Base-by-base conservation (phyloP, 352 stramenopile species). In the Porosira glacialis region DNA sequence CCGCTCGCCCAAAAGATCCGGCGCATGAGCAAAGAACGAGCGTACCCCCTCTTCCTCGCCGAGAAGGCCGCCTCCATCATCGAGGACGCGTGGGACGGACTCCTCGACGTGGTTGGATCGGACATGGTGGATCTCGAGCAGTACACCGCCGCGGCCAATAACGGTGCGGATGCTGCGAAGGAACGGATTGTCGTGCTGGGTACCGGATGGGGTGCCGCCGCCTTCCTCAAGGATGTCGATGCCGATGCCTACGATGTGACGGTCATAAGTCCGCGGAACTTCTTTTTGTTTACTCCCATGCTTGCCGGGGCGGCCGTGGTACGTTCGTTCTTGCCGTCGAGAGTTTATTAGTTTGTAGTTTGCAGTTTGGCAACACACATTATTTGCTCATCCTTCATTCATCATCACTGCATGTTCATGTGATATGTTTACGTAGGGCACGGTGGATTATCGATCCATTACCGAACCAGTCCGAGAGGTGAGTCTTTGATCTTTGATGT, bases 281-380 rank as follows among this genome's bases (percentile, higher is more conserved):
- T 93, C 67, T 94, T 95, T 50, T 61, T 94, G 0, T 94, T 94
- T 63, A 95, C 90, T 3, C 89, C 90, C 36, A 94, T 95, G 90
- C 70, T 95, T 5, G 90, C 90, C 11, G 89, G 87, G 21, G 84
- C 86, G 13, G 84, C 74, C 44, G 87, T 94, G 17, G 87, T n/a
- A n/a, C n/a, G n/a, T n/a, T n/a, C n/a, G n/a, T n/a, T n/a, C n/a
- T n/a, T n/a, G n/a, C n/a, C n/a, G n/a, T n/a, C n/a, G n/a, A n/a
- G n/a, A n/a, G n/a, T n/a, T n/a, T n/a, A n/a, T n/a, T n/a, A n/a
- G n/a, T n/a, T n/a, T n/a, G n/a, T n/a, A n/a, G n/a, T n/a, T n/a
- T n/a, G n/a, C n/a, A n/a, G n/a, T n/a, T n/a, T n/a, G n/a, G n/a
- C n/a, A n/a, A n/a, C n/a, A n/a, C n/a, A n/a, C n/a, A n/a, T n/a